Evolutionary conservation across 352 stramenopile species (phyloP).

Genomic region (Globisporangium polare): DNA sequence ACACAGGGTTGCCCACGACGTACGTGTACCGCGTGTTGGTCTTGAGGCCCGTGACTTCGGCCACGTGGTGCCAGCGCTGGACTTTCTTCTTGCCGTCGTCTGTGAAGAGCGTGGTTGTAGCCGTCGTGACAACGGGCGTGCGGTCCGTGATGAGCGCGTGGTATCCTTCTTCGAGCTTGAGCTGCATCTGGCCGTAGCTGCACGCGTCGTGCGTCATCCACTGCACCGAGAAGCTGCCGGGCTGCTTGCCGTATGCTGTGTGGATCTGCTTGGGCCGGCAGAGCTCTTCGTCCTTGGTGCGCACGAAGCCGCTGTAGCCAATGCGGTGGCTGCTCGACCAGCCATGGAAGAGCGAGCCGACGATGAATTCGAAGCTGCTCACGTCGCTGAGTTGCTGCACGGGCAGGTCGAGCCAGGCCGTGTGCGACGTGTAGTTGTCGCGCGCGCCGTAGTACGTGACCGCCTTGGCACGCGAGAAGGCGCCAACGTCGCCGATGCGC

Average conservation of each 20-base stretch:
- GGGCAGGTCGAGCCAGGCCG: conserved; percentile 50
- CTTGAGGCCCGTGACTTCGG: conserved; percentile 50
- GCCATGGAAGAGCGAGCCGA: conserved; percentile 74
- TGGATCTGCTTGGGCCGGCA: conserved; percentile 81
- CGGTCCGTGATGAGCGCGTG: conserved; percentile 34
- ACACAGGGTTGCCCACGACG: conserved; percentile 66
- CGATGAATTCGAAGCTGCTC: conserved; percentile 58
- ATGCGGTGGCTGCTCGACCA: conserved; percentile 69
- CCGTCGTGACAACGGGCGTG: conserved; percentile 36
- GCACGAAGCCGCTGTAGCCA: conserved; percentile 43
- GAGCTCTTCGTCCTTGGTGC: conserved; percentile 33
- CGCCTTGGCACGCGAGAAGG: conserved; percentile 40
- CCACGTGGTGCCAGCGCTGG: conserved; percentile 69
- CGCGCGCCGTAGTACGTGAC: conserved; percentile 48
- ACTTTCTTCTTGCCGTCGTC: conserved; percentile 57
- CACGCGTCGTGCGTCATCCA: conserved; percentile 75
- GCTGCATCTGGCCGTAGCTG: conserved; percentile 30
- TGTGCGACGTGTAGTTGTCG: conserved; percentile 64
- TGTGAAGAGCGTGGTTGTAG: conserved; percentile 61
- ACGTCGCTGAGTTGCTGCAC: conserved; percentile 5
- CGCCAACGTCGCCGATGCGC: conserved; percentile 25
- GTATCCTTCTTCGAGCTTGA: conserved; percentile 63
- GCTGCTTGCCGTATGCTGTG: conserved; percentile 60
- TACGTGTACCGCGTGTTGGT: conserved; percentile 80
- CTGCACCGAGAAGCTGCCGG: conserved; percentile 66